Conservation (phyloP, 306 rosid species). For the peach (Prunus persica) region Prunus_persica_NCBIv2 NC_034010.1:17815001-17815500, state of each 20-base stretch:
- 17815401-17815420: not conserved
- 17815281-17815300: not conserved
- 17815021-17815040: constrained; percentile 8
- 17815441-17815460: not conserved
- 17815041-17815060: constrained; percentile 8
- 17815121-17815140: not conserved
- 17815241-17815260: not conserved
- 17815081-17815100: not conserved
- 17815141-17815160: not conserved
- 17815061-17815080: constrained; percentile 5
- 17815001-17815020: constrained; percentile 20
- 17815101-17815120: not conserved
- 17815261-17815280: not conserved
- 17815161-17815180: constrained; percentile 3
- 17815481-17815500: not conserved
- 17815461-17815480: not conserved
- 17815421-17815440: not conserved
- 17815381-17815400: not conserved
- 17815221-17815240: not conserved
- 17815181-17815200: not conserved
- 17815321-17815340: not conserved
- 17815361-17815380: not conserved
- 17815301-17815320: not conserved
- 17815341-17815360: not conserved
- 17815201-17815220: constrained; percentile 3